Base-by-base conservation (phyloP, 1,284 basidiomycete genomes). In the Pseudomicrostroma phylloplanum region DNA sequence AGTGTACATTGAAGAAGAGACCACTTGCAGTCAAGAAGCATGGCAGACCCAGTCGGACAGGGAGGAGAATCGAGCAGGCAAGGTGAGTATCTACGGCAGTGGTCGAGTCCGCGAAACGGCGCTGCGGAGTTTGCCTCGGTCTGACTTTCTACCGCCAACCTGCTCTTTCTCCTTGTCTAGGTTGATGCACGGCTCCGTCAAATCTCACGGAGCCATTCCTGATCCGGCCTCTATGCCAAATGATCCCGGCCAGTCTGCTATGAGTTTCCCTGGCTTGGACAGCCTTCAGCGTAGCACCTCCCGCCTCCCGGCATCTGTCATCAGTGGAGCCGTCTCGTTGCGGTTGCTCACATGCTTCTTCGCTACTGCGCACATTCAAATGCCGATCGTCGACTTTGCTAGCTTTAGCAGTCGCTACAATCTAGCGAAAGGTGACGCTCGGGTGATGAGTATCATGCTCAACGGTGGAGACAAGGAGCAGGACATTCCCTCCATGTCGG, bases 21-120 rank as follows among this genome's bases (percentile, higher is more conserved):
- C 30, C 30, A 3, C 4, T 36, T 36, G 9, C 9, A 4, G 30
- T 9, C 30, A 36, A 36, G 30, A 36, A 36, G 30, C 30, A 36
- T 36, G 30, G 30, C 30, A 67, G 76, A 23, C 76, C 76, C 4
- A 70, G 72, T 51, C 68, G 76, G 6, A 74, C 74, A 1, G 76
- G 76, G 6, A 76, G 73, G 60, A 67, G 76, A 12, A 78, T 78
- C 57, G 76, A 78, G 61, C 69, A 77, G 49, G 74, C 74, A 1
- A 67, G 63, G 25, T 30, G 21, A 54, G 51, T 54, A 17, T 17
- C 21, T 25, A 2, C 21, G 2, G 17, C 13, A 6, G 25, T 54
- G 13, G 21, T 6, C 21, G 7, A 54, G 13, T 25, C 4, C 15
- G 6, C 3, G 15, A n/a, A n/a, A n/a, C n/a, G n/a, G n/a, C n/a